These are phyloP conservation scores for Sugiyamaella xylanicola DNA, from an alignment of 1,139 yeast genomes.

Conservation along the genomic window DNA sequence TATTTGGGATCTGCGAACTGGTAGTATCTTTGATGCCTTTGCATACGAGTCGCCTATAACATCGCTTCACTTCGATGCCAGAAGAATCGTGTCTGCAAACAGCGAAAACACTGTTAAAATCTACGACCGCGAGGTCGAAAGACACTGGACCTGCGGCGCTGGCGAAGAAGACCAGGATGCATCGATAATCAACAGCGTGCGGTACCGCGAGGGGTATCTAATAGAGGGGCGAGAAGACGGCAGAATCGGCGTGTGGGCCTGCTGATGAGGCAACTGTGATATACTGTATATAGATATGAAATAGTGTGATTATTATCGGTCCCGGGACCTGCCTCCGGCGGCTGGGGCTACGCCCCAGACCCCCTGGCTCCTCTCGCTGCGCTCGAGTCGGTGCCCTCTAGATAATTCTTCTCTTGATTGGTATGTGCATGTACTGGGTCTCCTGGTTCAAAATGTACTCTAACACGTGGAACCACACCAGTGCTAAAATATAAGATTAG, in stretches of 20 bases:
- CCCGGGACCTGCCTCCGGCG: background rate
- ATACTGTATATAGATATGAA: background rate
- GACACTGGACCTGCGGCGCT: slow-evolving; percentile 56
- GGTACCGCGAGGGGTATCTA: slow-evolving; percentile 61
- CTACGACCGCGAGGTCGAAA: slow-evolving; percentile 55
- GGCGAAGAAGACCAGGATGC: slow-evolving; percentile 40
- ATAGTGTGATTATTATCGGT: too few relatives aligned
- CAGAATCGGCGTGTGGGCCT: slow-evolving; percentile 61
- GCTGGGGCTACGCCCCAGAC: background rate
- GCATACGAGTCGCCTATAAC: slow-evolving; percentile 57
- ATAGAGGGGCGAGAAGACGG: slow-evolving; percentile 66
- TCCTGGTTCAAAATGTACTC: too few relatives aligned
- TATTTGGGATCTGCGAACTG: slow-evolving; percentile 73
- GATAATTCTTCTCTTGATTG: too few relatives aligned
- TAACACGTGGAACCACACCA: too few relatives aligned
- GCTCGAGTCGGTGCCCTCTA: background rate
- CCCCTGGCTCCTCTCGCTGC: too few relatives aligned
- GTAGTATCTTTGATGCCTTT: slow-evolving; percentile 60
- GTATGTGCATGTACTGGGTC: too few relatives aligned
- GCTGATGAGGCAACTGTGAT: slow-evolving; percentile 31
- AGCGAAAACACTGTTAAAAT: slow-evolving; percentile 54
- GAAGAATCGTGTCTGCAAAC: slow-evolving; percentile 55
- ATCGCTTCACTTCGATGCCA: slow-evolving; percentile 56
- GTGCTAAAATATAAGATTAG: background rate
- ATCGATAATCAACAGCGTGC: slow-evolving; percentile 46